Base-by-base conservation (phyloP, 495 filamentous ascomycete species). In the Penicillium taxi region DNA sequence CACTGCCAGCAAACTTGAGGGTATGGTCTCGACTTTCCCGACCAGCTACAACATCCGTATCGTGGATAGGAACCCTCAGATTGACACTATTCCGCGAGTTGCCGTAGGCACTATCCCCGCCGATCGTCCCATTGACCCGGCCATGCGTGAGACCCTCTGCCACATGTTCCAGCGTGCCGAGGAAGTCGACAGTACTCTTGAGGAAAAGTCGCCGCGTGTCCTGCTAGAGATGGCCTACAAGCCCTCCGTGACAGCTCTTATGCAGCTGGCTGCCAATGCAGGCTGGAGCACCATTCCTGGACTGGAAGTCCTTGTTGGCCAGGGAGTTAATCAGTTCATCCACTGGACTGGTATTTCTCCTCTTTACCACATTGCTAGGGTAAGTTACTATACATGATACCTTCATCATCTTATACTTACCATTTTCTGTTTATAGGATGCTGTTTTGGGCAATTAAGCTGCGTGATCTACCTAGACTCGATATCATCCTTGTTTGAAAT, bases 221-320 rank as follows among this genome's bases (percentile, higher is more conserved):
- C 63, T 96, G 37, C 63, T 95, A 1, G 91, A 99, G 66, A 96
- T 99, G 91, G 89, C 91, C 3, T 99, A 99, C 59, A 94, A 82
- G 57, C 93, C 91, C 17, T 56, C 74, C 0, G 72, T 81, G 18
- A 99, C 91, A 9, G 70, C 82, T 16, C 54, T 96, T 52, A 96
- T 96, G 85, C 71, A 79, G 57, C 59, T 94, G 49, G 90, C 93
- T 4, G 65, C 75, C 42, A 77, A 84, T 44, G 70, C 73, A 4
- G 86, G 85, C n/a, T 99, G 91, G 93, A 70, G 58, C 36, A 88
- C 74, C 4, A 81, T 96, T 42, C 78, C 85, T 5, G 91, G 91
- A 2, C 58, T 96, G 37, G 91, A 99, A 65, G 88, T 87, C 26
- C 66, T 99, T 46, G 80, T 86, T 45, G 86, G 82, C 15, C 91